Evolutionary conservation across 148 eudicot species (phyloP).

Genomic region (Fagopyrum tataricum): DNA sequence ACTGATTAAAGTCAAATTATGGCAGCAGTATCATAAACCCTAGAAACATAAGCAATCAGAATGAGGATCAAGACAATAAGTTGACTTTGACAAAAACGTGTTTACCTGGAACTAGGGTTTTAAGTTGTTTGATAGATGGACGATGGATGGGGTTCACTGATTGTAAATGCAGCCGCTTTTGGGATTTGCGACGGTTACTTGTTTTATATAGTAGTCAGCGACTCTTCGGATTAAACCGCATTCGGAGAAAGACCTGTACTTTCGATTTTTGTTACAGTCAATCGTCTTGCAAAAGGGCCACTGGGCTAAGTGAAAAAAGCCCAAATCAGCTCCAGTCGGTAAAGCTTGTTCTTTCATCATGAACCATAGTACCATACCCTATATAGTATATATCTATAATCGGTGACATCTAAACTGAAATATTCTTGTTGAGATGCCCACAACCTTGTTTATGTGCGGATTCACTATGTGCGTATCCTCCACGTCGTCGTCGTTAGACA

Average conservation of each 20-base stretch:
- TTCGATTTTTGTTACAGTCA: background rate
- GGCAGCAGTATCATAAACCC: background rate
- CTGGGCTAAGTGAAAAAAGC: background rate
- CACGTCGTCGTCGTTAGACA: too few relatives aligned
- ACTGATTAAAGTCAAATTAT: background rate
- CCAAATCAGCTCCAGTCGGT: background rate
- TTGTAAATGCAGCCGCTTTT: background rate
- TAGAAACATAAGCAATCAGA: background rate
- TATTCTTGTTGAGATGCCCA: too few relatives aligned
- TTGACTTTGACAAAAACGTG: background rate
- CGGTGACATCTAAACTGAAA: too few relatives aligned
- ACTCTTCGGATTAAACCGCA: background rate
- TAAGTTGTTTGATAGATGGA: background rate
- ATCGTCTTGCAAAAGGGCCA: background rate
- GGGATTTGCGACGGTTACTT: background rate
- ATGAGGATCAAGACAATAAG: background rate
- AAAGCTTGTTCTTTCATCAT: too few relatives aligned
- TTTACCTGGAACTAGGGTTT: constrained; percentile 2
- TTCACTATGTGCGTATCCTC: too few relatives aligned
- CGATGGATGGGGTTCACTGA: background rate
- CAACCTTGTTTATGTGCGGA: too few relatives aligned
- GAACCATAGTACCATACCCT: too few relatives aligned
- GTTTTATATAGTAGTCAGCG: constrained; percentile 2
- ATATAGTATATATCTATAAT: too few relatives aligned
- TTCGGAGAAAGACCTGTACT: background rate